A percentile compares a stretch with the other conserved stretches of the same genome.
phyloP scores from a whole-genome alignment of 352 stramenopile genomes.

The Globisporangium cystogenes region DNA sequence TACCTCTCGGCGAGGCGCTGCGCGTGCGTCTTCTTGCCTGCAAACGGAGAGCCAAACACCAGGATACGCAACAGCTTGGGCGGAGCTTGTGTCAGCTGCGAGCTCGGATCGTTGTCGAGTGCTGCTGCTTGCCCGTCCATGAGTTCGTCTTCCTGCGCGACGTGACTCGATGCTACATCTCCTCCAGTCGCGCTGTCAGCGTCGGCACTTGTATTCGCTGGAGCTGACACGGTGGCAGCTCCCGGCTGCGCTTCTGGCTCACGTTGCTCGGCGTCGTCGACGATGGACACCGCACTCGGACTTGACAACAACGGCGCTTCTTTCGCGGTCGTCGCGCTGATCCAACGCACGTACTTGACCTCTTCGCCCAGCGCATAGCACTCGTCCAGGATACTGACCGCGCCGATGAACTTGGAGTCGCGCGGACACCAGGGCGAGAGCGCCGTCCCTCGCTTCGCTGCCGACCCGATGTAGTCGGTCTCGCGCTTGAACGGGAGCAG shows the following conservation, averaged over 20 bases:
- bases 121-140: neutral
- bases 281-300: neutral
- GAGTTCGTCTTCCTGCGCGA: neutral
- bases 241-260: neutral
- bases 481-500: constrained; percentile 20
- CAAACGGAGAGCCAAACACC: constrained; percentile 53
- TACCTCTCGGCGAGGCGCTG: constrained; percentile 41
- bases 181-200: neutral
- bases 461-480: constrained; percentile 16
- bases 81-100: neutral
- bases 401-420: constrained; percentile 38
- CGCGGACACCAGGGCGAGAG: constrained; percentile 26
- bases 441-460: constrained; percentile 8
- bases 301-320: neutral
- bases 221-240: neutral
- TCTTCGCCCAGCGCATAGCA: constrained; percentile 46
- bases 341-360: constrained; percentile 65
- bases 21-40: constrained; percentile 52
- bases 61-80: constrained; percentile 36
- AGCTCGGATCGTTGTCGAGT: neutral
- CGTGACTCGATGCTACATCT: neutral
- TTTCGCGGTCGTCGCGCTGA: constrained; percentile 10
- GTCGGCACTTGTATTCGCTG: neutral
- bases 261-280: neutral
- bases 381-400: constrained; percentile 35